A percentile compares a stretch with the other conserved stretches of the same genome.
Evolutionary conservation across 75 land plant genomes (phyloP).

Genomic region (Isoetes taiwanensis): DNA sequence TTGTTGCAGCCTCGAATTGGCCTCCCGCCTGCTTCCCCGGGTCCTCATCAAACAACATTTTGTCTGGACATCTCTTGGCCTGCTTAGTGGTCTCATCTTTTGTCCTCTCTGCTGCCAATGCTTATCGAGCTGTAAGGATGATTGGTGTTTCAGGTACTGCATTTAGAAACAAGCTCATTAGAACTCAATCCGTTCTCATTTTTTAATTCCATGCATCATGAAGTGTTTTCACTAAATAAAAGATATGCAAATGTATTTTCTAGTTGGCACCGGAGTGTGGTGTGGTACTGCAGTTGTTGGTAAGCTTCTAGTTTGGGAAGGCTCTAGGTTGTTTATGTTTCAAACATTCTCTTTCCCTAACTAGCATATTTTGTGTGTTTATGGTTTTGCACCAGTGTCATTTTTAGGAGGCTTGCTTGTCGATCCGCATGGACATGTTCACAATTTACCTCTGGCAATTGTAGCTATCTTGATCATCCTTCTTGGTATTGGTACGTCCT

Average conservation of each 20-base stretch:
- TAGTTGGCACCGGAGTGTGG: conserved; percentile 29
- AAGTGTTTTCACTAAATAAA: neutral
- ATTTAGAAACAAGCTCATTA: too few relatives aligned
- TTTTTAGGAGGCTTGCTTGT: conserved; percentile 16
- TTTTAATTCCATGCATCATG: too few relatives aligned
- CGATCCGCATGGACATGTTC: conserved; percentile 12
- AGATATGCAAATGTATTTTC: neutral
- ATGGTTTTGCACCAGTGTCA: too few relatives aligned
- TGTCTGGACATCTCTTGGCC: conserved; percentile 14
- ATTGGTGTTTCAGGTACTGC: conserved; percentile 24
- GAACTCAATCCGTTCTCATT: too few relatives aligned
- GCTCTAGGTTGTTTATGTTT: too few relatives aligned
- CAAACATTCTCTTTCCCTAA: too few relatives aligned
- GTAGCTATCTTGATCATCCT: conserved; percentile 12
- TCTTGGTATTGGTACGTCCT: conserved; percentile 16
- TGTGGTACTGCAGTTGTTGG: conserved; percentile 20
- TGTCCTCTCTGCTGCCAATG: conserved; percentile 17
- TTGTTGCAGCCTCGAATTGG: conserved; percentile 17
- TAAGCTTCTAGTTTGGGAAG: too few relatives aligned
- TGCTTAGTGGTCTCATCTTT: conserved; percentile 28
- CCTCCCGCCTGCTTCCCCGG: conserved; percentile 16
- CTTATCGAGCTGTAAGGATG: conserved; percentile 19
- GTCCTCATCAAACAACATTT: conserved; percentile 12
- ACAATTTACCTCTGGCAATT: conserved; percentile 11
- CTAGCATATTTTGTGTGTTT: too few relatives aligned